These are phyloP conservation scores for Fusarium globosum DNA, from an alignment of 2,329 filamentous ascomycete species.

Conservation along the genomic window DNA sequence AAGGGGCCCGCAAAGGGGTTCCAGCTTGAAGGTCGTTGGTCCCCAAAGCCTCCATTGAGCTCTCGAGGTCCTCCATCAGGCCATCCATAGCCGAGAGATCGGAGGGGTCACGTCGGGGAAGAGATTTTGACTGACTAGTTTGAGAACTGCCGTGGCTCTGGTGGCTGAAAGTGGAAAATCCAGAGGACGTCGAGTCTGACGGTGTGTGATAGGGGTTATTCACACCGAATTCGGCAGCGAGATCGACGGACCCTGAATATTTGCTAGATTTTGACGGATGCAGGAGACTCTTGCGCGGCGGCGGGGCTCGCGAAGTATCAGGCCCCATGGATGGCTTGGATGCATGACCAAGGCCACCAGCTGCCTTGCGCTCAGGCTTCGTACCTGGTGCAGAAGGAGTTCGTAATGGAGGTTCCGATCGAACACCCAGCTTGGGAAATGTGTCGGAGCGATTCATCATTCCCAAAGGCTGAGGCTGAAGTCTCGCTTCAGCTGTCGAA, in stretches of 20 bases:
- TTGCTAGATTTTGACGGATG: conserved; percentile 55
- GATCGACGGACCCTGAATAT: conserved; percentile 60
- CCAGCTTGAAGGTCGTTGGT: conserved; percentile 50
- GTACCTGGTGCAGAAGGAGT: conserved; percentile 61
- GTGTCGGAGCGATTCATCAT: conserved; percentile 62
- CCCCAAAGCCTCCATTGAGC: conserved; percentile 56
- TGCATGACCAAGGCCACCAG: conserved; percentile 41
- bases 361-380: conserved; percentile 53
- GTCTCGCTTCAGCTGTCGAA: conserved; percentile 49
- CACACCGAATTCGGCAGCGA: conserved; percentile 69
- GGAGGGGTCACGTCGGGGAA: conserved; percentile 53
- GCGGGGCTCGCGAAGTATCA: conserved; percentile 64
- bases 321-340: conserved; percentile 59
- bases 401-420: conserved; percentile 54
- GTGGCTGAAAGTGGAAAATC: conserved; percentile 69
- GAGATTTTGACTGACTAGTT: conserved; percentile 56
- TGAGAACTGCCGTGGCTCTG: conserved; percentile 70
- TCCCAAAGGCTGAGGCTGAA: conserved; percentile 52
- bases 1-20: conserved; percentile 44
- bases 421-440: conserved; percentile 58
- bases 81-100: conserved; percentile 61
- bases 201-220: conserved; percentile 73
- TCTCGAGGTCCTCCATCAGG: conserved; percentile 67
- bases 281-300: conserved; percentile 62
- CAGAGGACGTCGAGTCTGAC: conserved; percentile 73